Percentiles rank a stretch among this genome's conserved stretches.
These are phyloP conservation scores for Naganishia cerealis DNA, from an alignment of 1,284 basidiomycete genomes.

Conservation along the genomic window DNA sequence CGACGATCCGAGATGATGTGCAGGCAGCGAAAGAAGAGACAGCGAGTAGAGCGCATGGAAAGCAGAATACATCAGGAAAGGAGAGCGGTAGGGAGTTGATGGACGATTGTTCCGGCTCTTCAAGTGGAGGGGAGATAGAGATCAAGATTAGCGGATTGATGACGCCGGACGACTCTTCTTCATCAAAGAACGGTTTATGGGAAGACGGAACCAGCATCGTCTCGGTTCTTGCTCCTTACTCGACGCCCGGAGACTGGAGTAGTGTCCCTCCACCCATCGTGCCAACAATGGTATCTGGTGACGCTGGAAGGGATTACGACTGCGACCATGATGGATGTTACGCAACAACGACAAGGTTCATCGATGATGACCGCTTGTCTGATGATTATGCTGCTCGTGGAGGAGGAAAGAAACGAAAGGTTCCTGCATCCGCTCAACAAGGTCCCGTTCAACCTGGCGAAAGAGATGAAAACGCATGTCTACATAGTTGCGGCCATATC, in stretches of 20 bases:
- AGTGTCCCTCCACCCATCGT: neutral
- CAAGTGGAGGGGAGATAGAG: constrained; percentile 18
- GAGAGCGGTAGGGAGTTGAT: neutral
- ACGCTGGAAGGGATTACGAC: constrained; percentile 8
- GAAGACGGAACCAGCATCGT: constrained; percentile 19
- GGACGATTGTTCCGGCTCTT: constrained; percentile 7
- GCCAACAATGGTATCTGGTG: neutral
- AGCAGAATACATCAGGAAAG: constrained; percentile 1
- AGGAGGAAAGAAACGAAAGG: constrained; percentile 47
- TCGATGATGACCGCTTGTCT: constrained; percentile 37
- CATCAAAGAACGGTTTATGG: constrained; percentile 9
- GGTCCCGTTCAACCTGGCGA: constrained; percentile 19
- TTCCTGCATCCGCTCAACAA: constrained; percentile 37
- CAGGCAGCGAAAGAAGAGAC: neutral
- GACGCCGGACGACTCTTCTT: constrained; percentile 11
- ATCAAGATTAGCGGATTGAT: constrained; percentile 21
- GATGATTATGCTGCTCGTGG: constrained; percentile 40
- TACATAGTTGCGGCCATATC: constrained; percentile 27
- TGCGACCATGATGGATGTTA: constrained; percentile 29
- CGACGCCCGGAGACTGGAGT: constrained; percentile 1
- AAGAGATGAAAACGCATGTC: constrained; percentile 8
- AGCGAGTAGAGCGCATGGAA: neutral
- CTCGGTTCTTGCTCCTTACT: constrained; percentile 1
- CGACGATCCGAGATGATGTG: constrained; percentile 1
- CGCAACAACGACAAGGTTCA: constrained; percentile 14